Conservation (phyloP, 768 basidiomycete species). For the Amanita thiersii region DNA sequence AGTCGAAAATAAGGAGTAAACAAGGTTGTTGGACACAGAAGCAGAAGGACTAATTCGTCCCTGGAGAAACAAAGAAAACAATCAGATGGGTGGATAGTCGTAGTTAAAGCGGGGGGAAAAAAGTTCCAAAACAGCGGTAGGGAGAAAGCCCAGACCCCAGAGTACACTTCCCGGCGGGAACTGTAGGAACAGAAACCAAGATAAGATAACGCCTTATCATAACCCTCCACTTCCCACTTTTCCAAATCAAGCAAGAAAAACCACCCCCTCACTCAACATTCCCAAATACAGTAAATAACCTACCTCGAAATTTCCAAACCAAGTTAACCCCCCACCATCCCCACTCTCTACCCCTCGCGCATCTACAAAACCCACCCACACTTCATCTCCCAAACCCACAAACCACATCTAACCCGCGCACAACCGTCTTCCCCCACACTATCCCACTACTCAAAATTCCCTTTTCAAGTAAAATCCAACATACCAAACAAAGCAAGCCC, state of each 20-base stretch:
- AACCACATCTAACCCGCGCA: background rate
- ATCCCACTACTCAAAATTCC: background rate
- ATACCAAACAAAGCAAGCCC: too few species aligned
- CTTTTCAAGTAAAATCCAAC: background rate
- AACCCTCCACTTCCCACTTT: background rate
- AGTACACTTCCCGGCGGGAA: too few species aligned
- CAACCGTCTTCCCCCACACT: background rate
- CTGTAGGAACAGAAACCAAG: too few species aligned
- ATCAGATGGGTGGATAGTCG: too few species aligned
- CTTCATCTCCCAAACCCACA: background rate
- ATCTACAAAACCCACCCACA: background rate
- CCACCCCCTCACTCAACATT: background rate
- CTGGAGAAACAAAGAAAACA: too few species aligned
- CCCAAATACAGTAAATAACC: background rate
- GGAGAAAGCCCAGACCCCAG: too few species aligned
- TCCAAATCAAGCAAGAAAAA: background rate
- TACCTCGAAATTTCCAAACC: slow-evolving; percentile 1
- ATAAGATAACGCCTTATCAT: background rate
- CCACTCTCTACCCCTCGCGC: background rate
- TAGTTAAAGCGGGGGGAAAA: too few species aligned
- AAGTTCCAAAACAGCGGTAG: too few species aligned
- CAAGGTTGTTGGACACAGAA: too few species aligned
- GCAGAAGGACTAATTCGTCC: too few species aligned
- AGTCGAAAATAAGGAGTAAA: too few species aligned
- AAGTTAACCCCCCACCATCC: background rate